Evolutionary conservation across 768 basidiomycete species (phyloP), one percentile per base, ranked within the genome.

Genomic region (Tulasnella sp.): DNA sequence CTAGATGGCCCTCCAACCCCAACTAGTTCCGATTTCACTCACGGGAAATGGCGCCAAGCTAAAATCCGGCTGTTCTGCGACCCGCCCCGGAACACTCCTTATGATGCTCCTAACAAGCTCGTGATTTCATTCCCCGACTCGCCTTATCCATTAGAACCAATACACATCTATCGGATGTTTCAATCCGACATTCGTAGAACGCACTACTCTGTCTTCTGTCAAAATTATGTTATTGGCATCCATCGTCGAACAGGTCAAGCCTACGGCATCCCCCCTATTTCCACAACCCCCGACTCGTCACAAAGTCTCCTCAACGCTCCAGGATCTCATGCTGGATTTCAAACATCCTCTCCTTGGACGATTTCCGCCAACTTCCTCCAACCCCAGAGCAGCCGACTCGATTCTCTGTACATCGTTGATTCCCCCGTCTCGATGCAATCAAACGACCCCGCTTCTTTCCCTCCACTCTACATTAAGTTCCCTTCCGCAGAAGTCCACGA

Each of bases 121-220:
- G 40, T n/a, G 15, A 70, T 70, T 36, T 38, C 68, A 2, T 70
- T 37, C 36, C 37, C 68, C 37, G 68, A 70, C 36, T 38, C 68
- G 12, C 22, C 68, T 37, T n/a, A 70, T 31, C 36, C 40, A 3
- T 42, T 89, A 81, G 90, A 92, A 80, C 91, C 91, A 11, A 85
- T 93, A 74, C 89, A 89, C 81, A 84, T 93, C 75, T 90, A 94
- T 81, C 84, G 90, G 67, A 85, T 94, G 69, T 86, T 89, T 78
- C 90, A 93, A 80, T 92, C 92, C 38, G 93, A 95, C 81, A 90
- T 96, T 77, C 89, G 92, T n/a, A 85, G 85, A 42, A 87, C 88
- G 37, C 92, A 96, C 81, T 86, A 85, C 71, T 94, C 93, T 0
- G 81, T 95, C 8, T 93, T 95, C 82, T 89, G 89, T 79, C 87